A percentile compares a stretch with the other conserved stretches of the same genome.
These are phyloP conservation scores for Fomes fomentarius DNA, from an alignment of 1,284 basidiomycete genomes.

Conservation along the genomic window DNA sequence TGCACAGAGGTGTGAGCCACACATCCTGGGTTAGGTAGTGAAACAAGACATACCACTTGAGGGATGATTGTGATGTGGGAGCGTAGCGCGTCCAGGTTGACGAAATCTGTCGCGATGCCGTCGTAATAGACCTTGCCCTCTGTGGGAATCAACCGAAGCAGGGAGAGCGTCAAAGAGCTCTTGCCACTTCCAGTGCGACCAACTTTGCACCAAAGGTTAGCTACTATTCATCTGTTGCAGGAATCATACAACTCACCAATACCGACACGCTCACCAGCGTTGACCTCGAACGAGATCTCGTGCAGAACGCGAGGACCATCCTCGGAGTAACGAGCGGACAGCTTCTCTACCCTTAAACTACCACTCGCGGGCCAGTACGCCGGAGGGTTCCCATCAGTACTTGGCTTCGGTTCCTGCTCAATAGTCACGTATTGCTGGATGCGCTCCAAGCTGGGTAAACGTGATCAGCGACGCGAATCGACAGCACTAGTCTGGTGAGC, in stretches of 20 bases:
- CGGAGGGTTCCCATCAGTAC: slow-evolving; percentile 58
- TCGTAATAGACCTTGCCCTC: slow-evolving; percentile 47
- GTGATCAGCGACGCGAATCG: neutral
- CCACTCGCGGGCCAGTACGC: slow-evolving; percentile 82
- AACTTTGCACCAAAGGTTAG: slow-evolving; percentile 27
- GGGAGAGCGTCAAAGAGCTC: slow-evolving; percentile 48
- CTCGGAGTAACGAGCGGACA: slow-evolving; percentile 59
- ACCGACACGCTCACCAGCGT: slow-evolving; percentile 55
- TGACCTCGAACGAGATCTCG: slow-evolving; percentile 49
- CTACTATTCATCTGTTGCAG: neutral
- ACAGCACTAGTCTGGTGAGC: neutral
- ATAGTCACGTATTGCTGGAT: slow-evolving; percentile 76
- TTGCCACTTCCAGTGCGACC: slow-evolving; percentile 64
- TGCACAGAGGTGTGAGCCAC: slow-evolving; percentile 20
- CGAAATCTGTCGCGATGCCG: slow-evolving; percentile 33
- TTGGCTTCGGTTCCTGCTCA: slow-evolving; percentile 68
- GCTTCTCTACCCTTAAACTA: slow-evolving; percentile 60
- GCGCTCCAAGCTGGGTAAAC: slow-evolving; percentile 25
- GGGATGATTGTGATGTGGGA: slow-evolving; percentile 53
- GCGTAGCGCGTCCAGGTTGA: slow-evolving; percentile 65
- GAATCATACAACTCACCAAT: slow-evolving; percentile 57
- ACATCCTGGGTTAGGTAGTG: slow-evolving; percentile 9
- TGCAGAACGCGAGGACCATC: slow-evolving; percentile 50
- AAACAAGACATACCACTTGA: slow-evolving; percentile 28
- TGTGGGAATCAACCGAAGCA: slow-evolving; percentile 49